Evolutionary conservation across 83 land plant genomes (phyloP).

Genomic region (Thuja plicata): DNA sequence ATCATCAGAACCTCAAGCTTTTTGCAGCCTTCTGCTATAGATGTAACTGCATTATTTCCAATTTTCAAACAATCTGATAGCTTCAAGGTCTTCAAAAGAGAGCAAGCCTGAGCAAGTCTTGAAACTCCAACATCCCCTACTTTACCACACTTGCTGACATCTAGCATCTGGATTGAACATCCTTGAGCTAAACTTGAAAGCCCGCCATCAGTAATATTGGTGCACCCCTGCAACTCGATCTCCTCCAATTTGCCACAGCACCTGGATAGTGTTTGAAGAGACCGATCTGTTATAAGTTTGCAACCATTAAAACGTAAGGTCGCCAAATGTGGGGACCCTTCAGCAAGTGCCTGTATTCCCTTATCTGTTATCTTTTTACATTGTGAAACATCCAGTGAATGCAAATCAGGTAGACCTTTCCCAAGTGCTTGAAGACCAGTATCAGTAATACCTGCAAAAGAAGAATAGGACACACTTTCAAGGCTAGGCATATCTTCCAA

Average conservation of each 20-base stretch:
- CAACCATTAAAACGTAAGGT: slow-evolving; percentile 52
- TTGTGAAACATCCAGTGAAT: slow-evolving; percentile 56
- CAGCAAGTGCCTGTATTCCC: slow-evolving; percentile 56
- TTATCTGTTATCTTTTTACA: slow-evolving; percentile 77
- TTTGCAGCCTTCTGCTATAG: slow-evolving; percentile 49
- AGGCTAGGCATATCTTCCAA: background rate
- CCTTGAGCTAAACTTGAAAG: slow-evolving; percentile 48
- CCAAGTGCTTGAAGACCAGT: slow-evolving; percentile 60
- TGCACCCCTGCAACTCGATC: slow-evolving; percentile 59
- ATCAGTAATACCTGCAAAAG: slow-evolving; percentile 66
- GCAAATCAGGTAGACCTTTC: slow-evolving; percentile 47
- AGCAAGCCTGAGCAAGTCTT: slow-evolving; percentile 38
- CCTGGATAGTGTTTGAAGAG: slow-evolving; percentile 48
- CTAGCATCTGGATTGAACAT: slow-evolving; percentile 49
- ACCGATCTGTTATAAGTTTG: slow-evolving; percentile 51
- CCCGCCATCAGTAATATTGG: slow-evolving; percentile 60
- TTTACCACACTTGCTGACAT: slow-evolving; percentile 70
- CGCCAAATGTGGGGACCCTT: slow-evolving; percentile 48
- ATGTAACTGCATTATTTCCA: slow-evolving; percentile 48
- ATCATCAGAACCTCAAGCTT: slow-evolving; percentile 68
- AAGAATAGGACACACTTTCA: background rate
- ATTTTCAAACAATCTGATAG: slow-evolving; percentile 64
- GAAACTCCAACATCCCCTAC: slow-evolving; percentile 62
- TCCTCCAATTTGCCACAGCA: slow-evolving; percentile 57
- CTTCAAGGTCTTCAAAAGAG: slow-evolving; percentile 45